Percentiles rank a stretch among this genome's conserved stretches.
phyloP scores from a whole-genome alignment of 1,284 basidiomycete genomes.

The Puccinia novopanici region DNA sequence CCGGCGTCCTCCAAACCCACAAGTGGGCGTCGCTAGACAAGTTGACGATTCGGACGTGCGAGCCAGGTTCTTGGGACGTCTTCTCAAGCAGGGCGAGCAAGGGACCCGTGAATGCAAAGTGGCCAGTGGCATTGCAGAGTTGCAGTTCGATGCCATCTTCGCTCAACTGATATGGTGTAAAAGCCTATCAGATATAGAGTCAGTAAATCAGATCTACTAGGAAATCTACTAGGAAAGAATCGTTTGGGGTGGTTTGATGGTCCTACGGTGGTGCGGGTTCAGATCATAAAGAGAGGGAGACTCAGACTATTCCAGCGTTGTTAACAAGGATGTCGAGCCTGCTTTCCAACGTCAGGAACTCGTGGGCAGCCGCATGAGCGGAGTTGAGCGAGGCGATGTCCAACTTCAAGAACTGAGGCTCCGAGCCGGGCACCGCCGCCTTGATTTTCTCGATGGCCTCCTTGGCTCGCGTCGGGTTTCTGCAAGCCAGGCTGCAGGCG shows the following conservation, averaged over 20 bases:
- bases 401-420: constrained; percentile 57
- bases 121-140: constrained; percentile 46
- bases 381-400: constrained; percentile 58
- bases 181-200: neutral
- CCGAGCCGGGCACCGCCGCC: constrained; percentile 51
- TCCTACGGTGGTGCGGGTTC: too few species aligned
- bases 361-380: constrained; percentile 55
- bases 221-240: too few species aligned
- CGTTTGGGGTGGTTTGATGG: too few species aligned
- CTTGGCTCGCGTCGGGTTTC: constrained; percentile 3
- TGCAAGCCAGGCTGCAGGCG: constrained; percentile 37
- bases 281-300: too few species aligned
- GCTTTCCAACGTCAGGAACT: constrained; percentile 54
- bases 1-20: too few species aligned
- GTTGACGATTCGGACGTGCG: too few species aligned
- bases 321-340: constrained; percentile 58
- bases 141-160: constrained; percentile 46
- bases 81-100: too few species aligned
- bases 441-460: constrained; percentile 43
- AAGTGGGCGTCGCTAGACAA: too few species aligned
- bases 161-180: constrained; percentile 30
- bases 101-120: constrained; percentile 39
- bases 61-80: too few species aligned
- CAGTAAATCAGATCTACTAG: too few species aligned
- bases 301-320: constrained; percentile 56